phyloP scores from a whole-genome alignment of 352 stramenopile species.

The Chrysophaeum taylorii region DNA sequence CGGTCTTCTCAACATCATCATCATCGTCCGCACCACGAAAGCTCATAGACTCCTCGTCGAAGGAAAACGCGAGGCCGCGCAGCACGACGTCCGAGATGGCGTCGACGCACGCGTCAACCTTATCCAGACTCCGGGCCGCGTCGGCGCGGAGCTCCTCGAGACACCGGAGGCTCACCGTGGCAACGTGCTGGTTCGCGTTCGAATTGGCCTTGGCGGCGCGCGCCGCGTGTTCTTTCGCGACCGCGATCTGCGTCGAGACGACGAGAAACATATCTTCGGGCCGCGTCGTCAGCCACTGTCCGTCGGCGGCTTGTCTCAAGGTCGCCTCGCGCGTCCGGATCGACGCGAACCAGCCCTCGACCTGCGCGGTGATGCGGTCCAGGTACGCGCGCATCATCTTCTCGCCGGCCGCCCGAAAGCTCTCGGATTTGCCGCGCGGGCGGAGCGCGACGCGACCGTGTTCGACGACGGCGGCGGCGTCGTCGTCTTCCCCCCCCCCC shows the following conservation, averaged over 20 bases:
- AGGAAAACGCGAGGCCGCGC: too few species aligned
- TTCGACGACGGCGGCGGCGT: not conserved
- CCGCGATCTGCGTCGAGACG: not conserved
- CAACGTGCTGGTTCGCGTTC: constrained; percentile 5
- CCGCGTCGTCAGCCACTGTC: constrained; percentile 1
- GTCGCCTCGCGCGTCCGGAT: not conserved
- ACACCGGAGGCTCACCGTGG: not conserved
- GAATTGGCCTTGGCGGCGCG: not conserved
- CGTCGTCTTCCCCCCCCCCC: not conserved
- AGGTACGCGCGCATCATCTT: not conserved
- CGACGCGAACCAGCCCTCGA: not conserved
- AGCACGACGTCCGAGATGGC: too few species aligned
- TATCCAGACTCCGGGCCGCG: not conserved
- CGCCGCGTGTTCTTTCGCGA: not conserved
- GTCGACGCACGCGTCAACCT: not conserved
- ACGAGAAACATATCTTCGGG: constrained; percentile 13
- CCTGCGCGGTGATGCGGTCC: not conserved
- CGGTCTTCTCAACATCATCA: not conserved
- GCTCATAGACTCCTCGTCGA: too few species aligned
- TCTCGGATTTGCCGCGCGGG: not conserved
- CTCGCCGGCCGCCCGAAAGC: not conserved
- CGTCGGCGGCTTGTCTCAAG: not conserved
- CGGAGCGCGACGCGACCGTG: not conserved
- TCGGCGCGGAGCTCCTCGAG: constrained; percentile 11
- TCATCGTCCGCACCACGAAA: not conserved